Evolutionary conservation across 441 rosid genomes (phyloP).

Genomic region (Pelargonium myrrhifolium): DNA sequence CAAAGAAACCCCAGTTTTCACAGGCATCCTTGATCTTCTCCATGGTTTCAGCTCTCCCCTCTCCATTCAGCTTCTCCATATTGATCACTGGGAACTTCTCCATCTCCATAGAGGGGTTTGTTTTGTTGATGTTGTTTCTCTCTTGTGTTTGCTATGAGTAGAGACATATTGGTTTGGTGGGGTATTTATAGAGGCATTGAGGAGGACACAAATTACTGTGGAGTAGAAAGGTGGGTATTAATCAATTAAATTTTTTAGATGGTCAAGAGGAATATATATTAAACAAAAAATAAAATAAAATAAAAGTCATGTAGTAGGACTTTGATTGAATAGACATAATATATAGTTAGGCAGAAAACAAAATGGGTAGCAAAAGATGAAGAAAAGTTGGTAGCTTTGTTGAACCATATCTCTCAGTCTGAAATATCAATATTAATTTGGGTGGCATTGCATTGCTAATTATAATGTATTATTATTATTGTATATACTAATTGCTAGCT

Average conservation of each 20-base stretch:
- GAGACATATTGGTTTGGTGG: neutral
- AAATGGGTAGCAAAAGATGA: too few species aligned
- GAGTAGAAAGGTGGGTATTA: neutral
- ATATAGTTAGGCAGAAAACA: too few species aligned
- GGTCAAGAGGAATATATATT: too few species aligned
- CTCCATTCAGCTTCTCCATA: slow-evolving; percentile 59
- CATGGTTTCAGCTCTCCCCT: slow-evolving; percentile 48
- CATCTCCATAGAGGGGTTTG: slow-evolving; percentile 30
- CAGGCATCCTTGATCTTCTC: slow-evolving; percentile 58
- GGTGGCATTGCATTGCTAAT: too few species aligned
- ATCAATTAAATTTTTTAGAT: neutral
- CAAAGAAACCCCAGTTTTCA: slow-evolving; percentile 48
- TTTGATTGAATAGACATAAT: too few species aligned
- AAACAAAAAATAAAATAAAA: too few species aligned
- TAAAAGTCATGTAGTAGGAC: too few species aligned
- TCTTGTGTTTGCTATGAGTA: neutral
- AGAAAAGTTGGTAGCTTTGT: too few species aligned
- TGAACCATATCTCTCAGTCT: too few species aligned
- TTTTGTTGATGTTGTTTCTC: neutral
- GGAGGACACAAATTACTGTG: neutral
- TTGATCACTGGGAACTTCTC: slow-evolving; percentile 61
- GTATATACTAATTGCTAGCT: too few species aligned
- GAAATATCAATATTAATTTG: too few species aligned
- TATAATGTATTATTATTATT: too few species aligned
- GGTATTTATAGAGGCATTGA: neutral